phyloP scores from a whole-genome alignment of 768 basidiomycete species.

The Coprinopsis sp. region DNA sequence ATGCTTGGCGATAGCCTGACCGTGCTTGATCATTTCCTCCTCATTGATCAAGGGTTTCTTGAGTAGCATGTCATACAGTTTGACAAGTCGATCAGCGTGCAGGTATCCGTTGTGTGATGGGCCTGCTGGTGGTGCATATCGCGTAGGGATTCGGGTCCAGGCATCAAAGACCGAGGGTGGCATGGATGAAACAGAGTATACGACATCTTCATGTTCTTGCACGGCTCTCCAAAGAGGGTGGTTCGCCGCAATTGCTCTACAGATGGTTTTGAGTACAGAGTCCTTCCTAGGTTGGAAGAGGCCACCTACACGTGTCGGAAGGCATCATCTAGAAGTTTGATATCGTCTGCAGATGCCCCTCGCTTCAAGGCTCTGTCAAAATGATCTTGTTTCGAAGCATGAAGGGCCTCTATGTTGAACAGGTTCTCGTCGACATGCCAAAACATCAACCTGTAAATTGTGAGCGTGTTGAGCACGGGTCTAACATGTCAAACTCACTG shows the following conservation, averaged over 20 bases:
- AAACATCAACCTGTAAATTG: conserved; percentile 60
- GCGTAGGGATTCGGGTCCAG: conserved; percentile 52
- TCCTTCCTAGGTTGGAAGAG: background rate
- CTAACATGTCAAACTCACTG: conserved; percentile 47
- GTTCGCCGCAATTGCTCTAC: conserved; percentile 40
- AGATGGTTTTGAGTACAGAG: conserved; percentile 3
- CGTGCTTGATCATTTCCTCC: conserved; percentile 35
- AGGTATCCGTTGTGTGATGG: conserved; percentile 34
- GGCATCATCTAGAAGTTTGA: conserved; percentile 48
- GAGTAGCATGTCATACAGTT: conserved; percentile 42
- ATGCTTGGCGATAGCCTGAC: conserved; percentile 26
- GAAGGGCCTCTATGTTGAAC: conserved; percentile 53
- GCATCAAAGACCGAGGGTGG: conserved; percentile 40
- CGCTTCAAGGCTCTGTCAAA: conserved; percentile 39
- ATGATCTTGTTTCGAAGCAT: conserved; percentile 31
- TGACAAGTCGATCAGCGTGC: conserved; percentile 50
- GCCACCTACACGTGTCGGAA: conserved; percentile 55
- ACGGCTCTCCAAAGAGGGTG: conserved; percentile 58
- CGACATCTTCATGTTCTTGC: conserved; percentile 55
- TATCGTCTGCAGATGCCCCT: conserved; percentile 42
- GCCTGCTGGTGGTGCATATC: conserved; percentile 9
- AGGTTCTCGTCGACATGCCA: conserved; percentile 62
- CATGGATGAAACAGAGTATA: conserved; percentile 51
- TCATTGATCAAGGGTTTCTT: conserved; percentile 40
- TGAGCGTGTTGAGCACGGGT: background rate